Conservation (phyloP, 1,284 basidiomycete genomes). For the Apiotrichum domesticum region DNA sequence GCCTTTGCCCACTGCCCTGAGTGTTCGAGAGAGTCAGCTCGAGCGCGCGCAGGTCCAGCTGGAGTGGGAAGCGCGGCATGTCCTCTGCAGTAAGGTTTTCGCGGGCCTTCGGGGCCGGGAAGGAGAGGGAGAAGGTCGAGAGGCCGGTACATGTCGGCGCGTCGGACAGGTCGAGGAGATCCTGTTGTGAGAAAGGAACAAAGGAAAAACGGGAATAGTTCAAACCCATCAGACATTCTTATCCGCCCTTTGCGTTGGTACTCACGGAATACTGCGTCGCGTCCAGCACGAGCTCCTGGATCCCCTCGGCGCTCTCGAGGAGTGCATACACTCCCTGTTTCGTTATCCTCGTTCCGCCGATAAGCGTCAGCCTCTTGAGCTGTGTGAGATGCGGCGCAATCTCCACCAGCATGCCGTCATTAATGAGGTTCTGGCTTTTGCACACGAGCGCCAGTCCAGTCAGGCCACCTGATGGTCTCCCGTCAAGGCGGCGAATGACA, state of each 20-base stretch:
- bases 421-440: slow-evolving; percentile 28
- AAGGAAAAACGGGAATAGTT: too few relatives aligned
- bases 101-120: slow-evolving; percentile 12
- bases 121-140: slow-evolving; percentile 29
- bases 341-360: slow-evolving; percentile 37
- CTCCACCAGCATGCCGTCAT: slow-evolving; percentile 29
- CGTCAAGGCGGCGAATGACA: slow-evolving; percentile 19
- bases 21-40: slow-evolving; percentile 16
- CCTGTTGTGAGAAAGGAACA: slow-evolving; percentile 8
- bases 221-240: too few relatives aligned
- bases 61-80: slow-evolving; percentile 31
- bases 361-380: slow-evolving; percentile 34
- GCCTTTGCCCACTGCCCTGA: background rate
- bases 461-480: slow-evolving; percentile 24
- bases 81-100: slow-evolving; percentile 16
- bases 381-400: slow-evolving; percentile 25
- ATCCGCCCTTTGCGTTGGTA: background rate
- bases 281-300: slow-evolving; percentile 40
- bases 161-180: slow-evolving; percentile 24
- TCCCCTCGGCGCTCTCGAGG: slow-evolving; percentile 17
- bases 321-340: slow-evolving; percentile 29
- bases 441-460: slow-evolving; percentile 36
- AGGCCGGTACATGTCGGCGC: slow-evolving; percentile 23
- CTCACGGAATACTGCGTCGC: slow-evolving; percentile 33
- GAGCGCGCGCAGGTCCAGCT: slow-evolving; percentile 18